Evolutionary conservation across 768 basidiomycete genomes (phyloP), one percentile per base, ranked within the genome.

Genomic region (Lentinula detonsa): DNA sequence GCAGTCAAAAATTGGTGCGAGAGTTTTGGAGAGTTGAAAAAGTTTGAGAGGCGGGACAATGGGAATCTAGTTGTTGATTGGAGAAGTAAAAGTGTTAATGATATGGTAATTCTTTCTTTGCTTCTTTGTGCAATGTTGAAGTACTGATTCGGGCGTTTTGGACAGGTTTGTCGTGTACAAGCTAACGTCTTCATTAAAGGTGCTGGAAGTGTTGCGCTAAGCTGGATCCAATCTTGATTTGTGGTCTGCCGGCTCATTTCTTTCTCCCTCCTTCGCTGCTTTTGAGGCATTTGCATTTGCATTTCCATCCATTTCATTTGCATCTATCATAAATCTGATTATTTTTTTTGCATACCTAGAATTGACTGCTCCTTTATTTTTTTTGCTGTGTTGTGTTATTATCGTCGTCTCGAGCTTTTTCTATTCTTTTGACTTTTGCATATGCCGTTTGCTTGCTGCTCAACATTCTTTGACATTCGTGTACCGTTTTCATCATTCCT

Each of bases 161-260:
- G 57, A 16, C 61, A 76, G 75, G 74, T 75, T n/a, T 76, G 75
- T 62, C 69, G 74, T 53, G 57, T 76, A 51, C 74, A 76, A 61
- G 75, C 74, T 2, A 70, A 74, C 45, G 74, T 78, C 33, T 56
- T 64, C 60, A 76, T 78, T 62, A 73, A 71, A 45, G 76, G 76
- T 34, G 76, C 73, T 4, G 76, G 75, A 31, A 77, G 73, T 49
- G 76, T 76, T 21, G 66, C 66, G 50, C 61, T 78, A 34, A 73
- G 73, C 15, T 76, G 76, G 75, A 69, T 64, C 55, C 59, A 52
- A 33, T 60, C 34, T 4, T 60, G n/a, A 43, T 37, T 37, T 28
- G 11, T 31, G 9, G 7, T 16, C 18, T 52, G 28, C 18, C n/a
- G 1, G 15, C 7, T 52, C 13, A 13, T n/a, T 11, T 37, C 35